These are phyloP conservation scores for Rhipidocladum racemiflorum DNA, from an alignment of 176 grass and related monocot genomes.

Conservation along the genomic window DNA sequence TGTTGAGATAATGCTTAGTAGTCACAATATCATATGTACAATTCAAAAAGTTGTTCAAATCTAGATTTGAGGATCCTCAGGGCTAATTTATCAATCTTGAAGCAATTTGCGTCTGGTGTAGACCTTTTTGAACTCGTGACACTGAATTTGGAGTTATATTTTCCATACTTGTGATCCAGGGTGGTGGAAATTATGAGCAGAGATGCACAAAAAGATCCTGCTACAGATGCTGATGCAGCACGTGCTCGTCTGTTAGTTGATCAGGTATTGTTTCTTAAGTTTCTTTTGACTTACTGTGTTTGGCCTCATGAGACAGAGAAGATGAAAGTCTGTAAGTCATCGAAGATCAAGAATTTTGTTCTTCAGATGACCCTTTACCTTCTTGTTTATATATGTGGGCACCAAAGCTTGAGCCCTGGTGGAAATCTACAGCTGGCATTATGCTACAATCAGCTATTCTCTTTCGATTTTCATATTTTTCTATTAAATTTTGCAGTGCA, in stretches of 20 bases:
- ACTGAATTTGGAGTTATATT: neutral
- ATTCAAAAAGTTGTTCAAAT: neutral
- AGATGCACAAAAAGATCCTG: constrained; percentile 79
- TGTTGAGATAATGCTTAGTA: constrained; percentile 6
- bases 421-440: neutral
- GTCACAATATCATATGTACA: neutral
- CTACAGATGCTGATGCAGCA: constrained; percentile 48
- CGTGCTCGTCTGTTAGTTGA: constrained; percentile 66
- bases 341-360: neutral
- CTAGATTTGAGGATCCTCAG: constrained; percentile 7
- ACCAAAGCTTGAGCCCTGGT: neutral
- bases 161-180: constrained; percentile 42
- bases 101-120: neutral
- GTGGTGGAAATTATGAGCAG: constrained; percentile 83
- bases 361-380: neutral
- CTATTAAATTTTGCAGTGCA: neutral
- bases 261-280: constrained; percentile 55
- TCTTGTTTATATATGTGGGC: neutral
- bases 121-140: neutral
- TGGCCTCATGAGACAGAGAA: neutral
- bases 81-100: constrained; percentile 16
- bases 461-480: neutral
- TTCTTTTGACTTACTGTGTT: neutral
- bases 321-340: neutral
- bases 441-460: neutral